Base-by-base conservation (phyloP, 202 grass and related monocot genomes). In the Tripidium arundinaceum region DNA sequence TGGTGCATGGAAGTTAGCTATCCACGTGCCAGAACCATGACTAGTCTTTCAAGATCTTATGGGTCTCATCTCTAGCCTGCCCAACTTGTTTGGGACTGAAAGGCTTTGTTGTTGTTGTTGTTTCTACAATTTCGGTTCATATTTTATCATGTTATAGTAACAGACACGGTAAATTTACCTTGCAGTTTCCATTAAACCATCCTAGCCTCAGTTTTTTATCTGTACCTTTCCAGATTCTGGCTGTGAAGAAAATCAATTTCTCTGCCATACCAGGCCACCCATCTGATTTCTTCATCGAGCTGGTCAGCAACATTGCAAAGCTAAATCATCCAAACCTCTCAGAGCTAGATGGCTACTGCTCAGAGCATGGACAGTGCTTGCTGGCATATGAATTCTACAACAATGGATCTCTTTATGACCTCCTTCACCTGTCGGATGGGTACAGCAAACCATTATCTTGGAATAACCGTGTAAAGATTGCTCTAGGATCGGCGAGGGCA, bases 231-330 rank as follows among this genome's bases (percentile, higher is more conserved):
- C 81, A 97, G 94, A 72, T 94, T 69, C 80, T 97, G 43, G 91
- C 86, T 54, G 87, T 97, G 70, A 94, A 97, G 87, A 97, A 94
- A 85, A 89, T 97, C 55, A 90, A 91, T 79, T 86, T 85, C 43
- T 83, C 87, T 47, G 81, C 89, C 11, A 43, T 97, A 26, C 86
- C 79, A 63, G 88, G 78, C 26, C 79, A 87, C 70, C 79, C 83
- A 81, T 71, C 85, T 31, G 87, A 94, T 31, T 87, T 85, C 62
- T 97, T 97, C 46, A 41, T 86, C 5, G 81, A 90, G 27, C 65
- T 97, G 54, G 91, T 97, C 11, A 73, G 81, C 65, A 83, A 86
- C 62, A 83, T 97, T 67, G 89, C 94, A 25, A 83, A 70, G 27
- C 47, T 97, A 76, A 91, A 90, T 80, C 91, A 97, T 79, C 80